Base-by-base conservation (phyloP, 352 stramenopile species). In the Phytopythium aichiense region DNA sequence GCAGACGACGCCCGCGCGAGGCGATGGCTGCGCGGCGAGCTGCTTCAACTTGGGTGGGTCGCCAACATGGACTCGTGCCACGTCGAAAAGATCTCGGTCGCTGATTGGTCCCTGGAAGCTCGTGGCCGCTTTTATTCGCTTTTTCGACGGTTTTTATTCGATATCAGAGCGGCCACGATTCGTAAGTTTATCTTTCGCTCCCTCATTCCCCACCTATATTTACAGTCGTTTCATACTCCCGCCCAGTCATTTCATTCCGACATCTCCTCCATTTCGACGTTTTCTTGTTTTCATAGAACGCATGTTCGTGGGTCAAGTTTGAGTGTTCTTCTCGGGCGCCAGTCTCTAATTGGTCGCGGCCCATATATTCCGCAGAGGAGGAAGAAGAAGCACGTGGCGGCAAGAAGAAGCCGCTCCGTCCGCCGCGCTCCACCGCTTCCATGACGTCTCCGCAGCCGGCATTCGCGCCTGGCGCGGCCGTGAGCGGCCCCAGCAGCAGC, bases 391-490 rank as follows among this genome's bases (percentile, higher is more conserved):
- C 2, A n/a, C n/a, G n/a, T n/a, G 37, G 37, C 37, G 37, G 37
- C 13, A 38, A 38, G 33, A 13, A 38, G 33, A 40, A 40, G 35
- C 35, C 35, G 8, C 43, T 28, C n/a, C 46, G 13, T 37, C 42
- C 13, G 22, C 23, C 2, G n/a, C n/a, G 7, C n/a, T 9, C 20
- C 43, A 8, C 43, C 7, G 12, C 46, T 5, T 15, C 23, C 13
- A 56, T 56, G 50, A 56, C 33, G 30, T 42, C 50, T 6, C 50
- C 30, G 30, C 30, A 38, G 50, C 50, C 50, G 30, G 30, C 50
- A 18, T 28, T 30, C 50, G 31, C 50, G 50, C 18, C 50, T 6
- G 30, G 30, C 30, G n/a, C 30, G 18, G 28, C 30, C 9, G 50
- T 20, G 7, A 23, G 28, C 28, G 20, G 25, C 28, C 11, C 28